Evolutionary conservation across 1,139 yeast genomes (phyloP), one percentile per base, ranked within the genome.

Genomic region (Zygoascus meyerae): DNA sequence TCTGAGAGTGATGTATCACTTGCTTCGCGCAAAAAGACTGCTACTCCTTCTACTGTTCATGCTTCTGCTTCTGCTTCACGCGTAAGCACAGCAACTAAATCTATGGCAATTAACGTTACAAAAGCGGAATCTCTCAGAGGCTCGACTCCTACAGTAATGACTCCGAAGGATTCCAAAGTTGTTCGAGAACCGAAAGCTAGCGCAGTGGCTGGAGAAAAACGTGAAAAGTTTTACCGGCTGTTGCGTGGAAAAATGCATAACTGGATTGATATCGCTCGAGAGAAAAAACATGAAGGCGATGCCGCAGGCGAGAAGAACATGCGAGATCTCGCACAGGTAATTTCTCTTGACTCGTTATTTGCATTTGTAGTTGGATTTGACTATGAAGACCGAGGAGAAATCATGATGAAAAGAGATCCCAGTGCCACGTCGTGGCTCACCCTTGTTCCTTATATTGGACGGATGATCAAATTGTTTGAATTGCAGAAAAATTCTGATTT

Each of bases 341-440:
- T 58, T 10, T 58, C 61, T n/a, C 50, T 68, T 49, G 72, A 68
- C 50, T 56, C 70, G 7, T 48, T 67, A 17, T 51, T 68, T 18
- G 66, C 69, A 34, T 69, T 69, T 48, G 56, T 69, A 29, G 61
- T 68, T 2, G 72, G 66, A 4, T 69, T 70, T 50, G 69, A 68
- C 48, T 68, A 63, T 49, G 72, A 68, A 41, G 74, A 70, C 45
- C 55, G 66, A 15, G 66, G 62, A 28, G 65, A 58, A 29, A 51
- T 51, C 35, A 53, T 56, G 47, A 48, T 53, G 46, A 52, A 52
- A 39, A 52, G 49, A 17, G 54, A 49, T 5, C 60, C 61, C 2
- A 61, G 59, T 12, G 58, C 63, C 30, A 59, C 60, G 26, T 60
- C 69, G 9, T 69, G 73, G 74, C 40, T 51, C 7, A 62, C 72